Conservation (phyloP, 345 rosid species). For the Xanthoceras sorbifolium region DNA sequence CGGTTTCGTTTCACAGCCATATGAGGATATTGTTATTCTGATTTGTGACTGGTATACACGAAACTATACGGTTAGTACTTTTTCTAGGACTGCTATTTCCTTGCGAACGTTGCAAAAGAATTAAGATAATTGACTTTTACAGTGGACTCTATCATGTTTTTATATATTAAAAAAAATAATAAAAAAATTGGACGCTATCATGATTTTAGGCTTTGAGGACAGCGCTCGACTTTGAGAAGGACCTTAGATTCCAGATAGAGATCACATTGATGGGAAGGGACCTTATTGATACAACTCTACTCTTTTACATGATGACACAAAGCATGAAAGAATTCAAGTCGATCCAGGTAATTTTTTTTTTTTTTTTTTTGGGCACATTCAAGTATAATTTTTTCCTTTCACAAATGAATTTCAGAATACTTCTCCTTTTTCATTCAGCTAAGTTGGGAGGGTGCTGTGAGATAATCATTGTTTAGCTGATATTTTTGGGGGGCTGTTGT, state of each 20-base stretch:
- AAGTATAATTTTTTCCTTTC: no score
- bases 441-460: no score
- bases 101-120: no score
- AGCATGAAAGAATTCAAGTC: slow-evolving; percentile 61
- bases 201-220: slow-evolving; percentile 63
- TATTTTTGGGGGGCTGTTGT: no score
- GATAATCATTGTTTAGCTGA: no score
- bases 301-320: slow-evolving; percentile 74
- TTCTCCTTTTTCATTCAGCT: no score
- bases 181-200: slow-evolving; percentile 8
- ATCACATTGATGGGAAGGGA: slow-evolving; percentile 91
- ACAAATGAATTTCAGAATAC: no score
- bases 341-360: slow-evolving; percentile 88
- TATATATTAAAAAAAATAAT: neutral
- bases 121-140: no score
- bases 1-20: slow-evolving; percentile 79
- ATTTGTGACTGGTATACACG: slow-evolving; percentile 88
- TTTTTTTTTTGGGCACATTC: no score
- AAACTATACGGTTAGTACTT: slow-evolving; percentile 66
- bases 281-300: slow-evolving; percentile 73
- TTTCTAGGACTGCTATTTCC: neutral
- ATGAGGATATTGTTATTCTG: slow-evolving; percentile 58
- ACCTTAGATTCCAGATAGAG: slow-evolving; percentile 93
- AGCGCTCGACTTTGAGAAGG: slow-evolving; percentile 71
- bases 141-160: neutral